Evolutionary conservation across 202 grass and related monocot species (phyloP).

Genomic region (Musa balbisiana): DNA sequence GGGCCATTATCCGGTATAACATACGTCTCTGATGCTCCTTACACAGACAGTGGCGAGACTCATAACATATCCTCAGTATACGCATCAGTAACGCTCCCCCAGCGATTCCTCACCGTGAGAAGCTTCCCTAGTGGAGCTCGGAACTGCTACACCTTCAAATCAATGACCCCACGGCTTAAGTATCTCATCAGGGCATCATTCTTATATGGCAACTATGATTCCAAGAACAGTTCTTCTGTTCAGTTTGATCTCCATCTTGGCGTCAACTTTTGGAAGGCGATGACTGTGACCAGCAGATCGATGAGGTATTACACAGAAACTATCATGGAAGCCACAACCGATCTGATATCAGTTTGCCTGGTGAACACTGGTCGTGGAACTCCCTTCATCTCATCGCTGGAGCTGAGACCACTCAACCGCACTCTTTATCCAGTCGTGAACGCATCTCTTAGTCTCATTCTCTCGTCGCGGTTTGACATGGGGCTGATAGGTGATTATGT

Average conservation of each 20-base stretch:
- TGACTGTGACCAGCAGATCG: neutral
- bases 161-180: neutral
- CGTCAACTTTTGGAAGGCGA: neutral
- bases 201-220: slow-evolving; percentile 30
- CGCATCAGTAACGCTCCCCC: neutral
- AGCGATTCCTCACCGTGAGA: neutral
- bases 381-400: slow-evolving; percentile 33
- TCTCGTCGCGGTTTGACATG: neutral
- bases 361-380: slow-evolving; percentile 31
- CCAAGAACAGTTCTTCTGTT: neutral
- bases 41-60: slow-evolving; percentile 19
- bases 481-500: neutral
- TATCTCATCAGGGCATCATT: slow-evolving; percentile 4
- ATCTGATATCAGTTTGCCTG: slow-evolving; percentile 28
- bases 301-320: neutral
- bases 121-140: slow-evolving; percentile 22
- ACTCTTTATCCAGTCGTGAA: slow-evolving; percentile 16
- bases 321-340: slow-evolving; percentile 4
- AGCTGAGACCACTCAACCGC: slow-evolving; percentile 10
- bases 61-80: too few species aligned
- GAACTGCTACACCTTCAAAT: slow-evolving; percentile 31
- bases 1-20: neutral
- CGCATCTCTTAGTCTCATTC: neutral
- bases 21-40: slow-evolving; percentile 22
- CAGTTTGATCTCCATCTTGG: slow-evolving; percentile 31